Percentiles rank a stretch among this genome's conserved stretches.
Conservation (phyloP, 306 rosid genomes). For the Castanea crenata region DNA sequence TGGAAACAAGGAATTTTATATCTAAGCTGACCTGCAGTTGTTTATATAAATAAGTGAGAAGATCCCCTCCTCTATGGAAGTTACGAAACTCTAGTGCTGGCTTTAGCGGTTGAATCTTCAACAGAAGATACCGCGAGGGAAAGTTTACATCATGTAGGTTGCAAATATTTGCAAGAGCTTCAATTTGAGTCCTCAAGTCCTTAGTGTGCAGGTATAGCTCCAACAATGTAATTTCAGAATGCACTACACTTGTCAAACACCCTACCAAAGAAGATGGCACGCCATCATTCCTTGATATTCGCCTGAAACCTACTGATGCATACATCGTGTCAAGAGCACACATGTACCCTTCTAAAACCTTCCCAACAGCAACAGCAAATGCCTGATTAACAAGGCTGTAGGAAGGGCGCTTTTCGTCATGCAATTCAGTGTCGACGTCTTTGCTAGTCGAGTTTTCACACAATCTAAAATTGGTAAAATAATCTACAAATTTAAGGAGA, state of each 20-base stretch:
- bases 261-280: slow-evolving; percentile 36
- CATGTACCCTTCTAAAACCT: slow-evolving; percentile 74
- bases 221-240: slow-evolving; percentile 71
- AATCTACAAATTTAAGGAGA: slow-evolving; percentile 55
- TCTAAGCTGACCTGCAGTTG: slow-evolving; percentile 68
- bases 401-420: slow-evolving; percentile 30
- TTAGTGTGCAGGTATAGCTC: slow-evolving; percentile 81
- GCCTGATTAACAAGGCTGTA: slow-evolving; percentile 85
- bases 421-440: slow-evolving; percentile 7
- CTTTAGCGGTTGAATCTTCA: slow-evolving; percentile 47
- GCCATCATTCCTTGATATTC: slow-evolving; percentile 30
- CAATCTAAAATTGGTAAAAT: slow-evolving; percentile 39
- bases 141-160: slow-evolving; percentile 42
- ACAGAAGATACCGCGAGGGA: slow-evolving; percentile 48
- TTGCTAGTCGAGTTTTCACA: slow-evolving; percentile 13
- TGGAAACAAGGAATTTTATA: slow-evolving; percentile 14
- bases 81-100: slow-evolving; percentile 43
- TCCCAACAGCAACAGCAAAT: slow-evolving; percentile 79
- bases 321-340: slow-evolving; percentile 63
- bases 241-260: slow-evolving; percentile 66
- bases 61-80: slow-evolving; percentile 73
- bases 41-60: slow-evolving; percentile 71
- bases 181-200: slow-evolving; percentile 60
- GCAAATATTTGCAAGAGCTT: slow-evolving; percentile 74
- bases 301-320: slow-evolving; percentile 62